phyloP scores from a whole-genome alignment of 306 rosid species.

The Luffa acutangula region DNA sequence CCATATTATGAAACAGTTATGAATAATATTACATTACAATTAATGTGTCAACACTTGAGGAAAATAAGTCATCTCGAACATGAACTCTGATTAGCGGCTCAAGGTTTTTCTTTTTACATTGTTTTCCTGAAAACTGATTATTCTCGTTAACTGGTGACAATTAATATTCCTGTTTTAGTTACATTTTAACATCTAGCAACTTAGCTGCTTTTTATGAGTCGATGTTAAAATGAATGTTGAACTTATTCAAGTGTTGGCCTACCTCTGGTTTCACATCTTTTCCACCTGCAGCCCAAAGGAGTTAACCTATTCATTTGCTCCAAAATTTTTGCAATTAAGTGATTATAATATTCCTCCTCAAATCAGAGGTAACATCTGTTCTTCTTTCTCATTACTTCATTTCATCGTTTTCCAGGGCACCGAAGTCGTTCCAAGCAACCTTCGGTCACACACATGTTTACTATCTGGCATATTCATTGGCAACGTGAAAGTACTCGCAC shows the following conservation, averaged over 20 bases:
- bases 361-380: not conserved
- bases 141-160: not conserved
- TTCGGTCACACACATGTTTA: conserved; percentile 81
- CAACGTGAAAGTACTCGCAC: conserved; percentile 71
- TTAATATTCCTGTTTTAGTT: not conserved
- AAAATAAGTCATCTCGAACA: not conserved
- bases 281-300: not conserved
- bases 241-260: not conserved
- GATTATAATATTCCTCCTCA: too few species aligned
- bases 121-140: not conserved
- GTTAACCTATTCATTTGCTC: not conserved
- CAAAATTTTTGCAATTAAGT: not conserved
- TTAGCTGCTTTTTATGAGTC: not conserved
- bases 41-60: not conserved
- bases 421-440: conserved; percentile 69
- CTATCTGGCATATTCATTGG: conserved; percentile 81
- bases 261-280: not conserved
- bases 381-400: not conserved
- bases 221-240: not conserved
- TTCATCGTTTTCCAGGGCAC: conserved; percentile 57
- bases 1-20: not conserved
- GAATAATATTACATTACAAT: not conserved
- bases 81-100: not conserved
- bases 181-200: not conserved
- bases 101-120: not conserved